Evolutionary conservation across 2,329 filamentous ascomycete species (phyloP).

Genomic region (Septoria linicola): DNA sequence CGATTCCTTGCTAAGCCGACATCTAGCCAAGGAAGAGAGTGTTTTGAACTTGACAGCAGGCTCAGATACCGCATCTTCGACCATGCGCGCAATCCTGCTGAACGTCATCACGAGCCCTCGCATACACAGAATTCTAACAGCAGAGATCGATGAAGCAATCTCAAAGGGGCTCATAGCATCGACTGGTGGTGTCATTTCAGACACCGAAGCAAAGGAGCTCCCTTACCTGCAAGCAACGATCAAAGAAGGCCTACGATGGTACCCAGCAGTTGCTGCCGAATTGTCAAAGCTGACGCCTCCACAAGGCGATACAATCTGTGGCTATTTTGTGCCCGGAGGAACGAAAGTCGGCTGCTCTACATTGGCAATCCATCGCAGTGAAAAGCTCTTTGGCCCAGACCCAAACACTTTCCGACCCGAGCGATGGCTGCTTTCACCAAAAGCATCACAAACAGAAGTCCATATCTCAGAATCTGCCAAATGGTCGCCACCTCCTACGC

Average conservation of each 20-base stretch:
- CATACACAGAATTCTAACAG: constrained; percentile 47
- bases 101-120: constrained; percentile 21
- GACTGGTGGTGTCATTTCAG: constrained; percentile 2
- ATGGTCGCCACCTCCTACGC: constrained; percentile 19
- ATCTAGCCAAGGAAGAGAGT: constrained; percentile 6
- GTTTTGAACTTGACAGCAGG: constrained; percentile 39
- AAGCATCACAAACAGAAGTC: constrained; percentile 28
- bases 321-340: constrained; percentile 31
- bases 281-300: constrained; percentile 39
- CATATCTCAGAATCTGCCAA: background rate
- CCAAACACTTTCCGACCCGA: constrained; percentile 51
- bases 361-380: constrained; percentile 27
- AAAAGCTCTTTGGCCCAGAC: constrained; percentile 33
- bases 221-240: constrained; percentile 44
- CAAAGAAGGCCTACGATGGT: constrained; percentile 42
- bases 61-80: constrained; percentile 53
- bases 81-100: constrained; percentile 35
- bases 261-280: constrained; percentile 40
- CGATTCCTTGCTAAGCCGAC: too few relatives aligned
- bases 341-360: constrained; percentile 29
- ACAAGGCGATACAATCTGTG: constrained; percentile 37
- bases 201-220: constrained; percentile 32
- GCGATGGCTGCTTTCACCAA: constrained; percentile 45
- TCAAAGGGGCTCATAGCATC: background rate
- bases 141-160: constrained; percentile 43